Conservation (phyloP, 2,329 filamentous ascomycete genomes). For the Didymella keratinophila region DNA sequence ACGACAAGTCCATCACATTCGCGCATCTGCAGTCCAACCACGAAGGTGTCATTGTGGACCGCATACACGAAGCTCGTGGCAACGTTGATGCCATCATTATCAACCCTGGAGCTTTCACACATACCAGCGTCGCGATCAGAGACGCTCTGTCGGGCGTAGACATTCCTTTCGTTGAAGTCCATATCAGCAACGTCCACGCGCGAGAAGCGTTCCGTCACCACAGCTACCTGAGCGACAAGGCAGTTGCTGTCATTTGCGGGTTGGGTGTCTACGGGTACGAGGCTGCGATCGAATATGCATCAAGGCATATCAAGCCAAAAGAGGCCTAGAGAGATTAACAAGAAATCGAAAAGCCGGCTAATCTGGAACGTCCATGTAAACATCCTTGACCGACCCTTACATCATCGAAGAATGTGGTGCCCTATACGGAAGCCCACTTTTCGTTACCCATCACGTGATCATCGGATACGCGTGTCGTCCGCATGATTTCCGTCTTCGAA, state of each 20-base stretch:
- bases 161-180: conserved; percentile 80
- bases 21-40: conserved; percentile 77
- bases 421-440: background rate
- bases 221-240: conserved; percentile 79
- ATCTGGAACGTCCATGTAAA: too few species aligned
- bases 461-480: background rate
- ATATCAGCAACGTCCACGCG: conserved; percentile 77
- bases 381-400: too few species aligned
- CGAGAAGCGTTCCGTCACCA: conserved; percentile 73
- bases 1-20: conserved; percentile 59
- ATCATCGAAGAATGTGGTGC: background rate
- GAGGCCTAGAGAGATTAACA: background rate
- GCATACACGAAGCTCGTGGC: conserved; percentile 71
- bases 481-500: background rate
- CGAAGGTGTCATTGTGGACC: conserved; percentile 76
- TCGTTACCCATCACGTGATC: background rate
- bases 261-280: conserved; percentile 61
- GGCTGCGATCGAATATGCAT: conserved; percentile 55
- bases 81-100: conserved; percentile 73
- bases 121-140: conserved; percentile 78
- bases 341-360: too few species aligned
- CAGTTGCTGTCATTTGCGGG: conserved; percentile 75
- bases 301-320: conserved; percentile 41
- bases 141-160: conserved; percentile 74
- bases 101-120: conserved; percentile 78